These are phyloP conservation scores for Magnaporthiopsis rhizophila DNA, from an alignment of 2,329 filamentous ascomycete species.

Conservation along the genomic window DNA sequence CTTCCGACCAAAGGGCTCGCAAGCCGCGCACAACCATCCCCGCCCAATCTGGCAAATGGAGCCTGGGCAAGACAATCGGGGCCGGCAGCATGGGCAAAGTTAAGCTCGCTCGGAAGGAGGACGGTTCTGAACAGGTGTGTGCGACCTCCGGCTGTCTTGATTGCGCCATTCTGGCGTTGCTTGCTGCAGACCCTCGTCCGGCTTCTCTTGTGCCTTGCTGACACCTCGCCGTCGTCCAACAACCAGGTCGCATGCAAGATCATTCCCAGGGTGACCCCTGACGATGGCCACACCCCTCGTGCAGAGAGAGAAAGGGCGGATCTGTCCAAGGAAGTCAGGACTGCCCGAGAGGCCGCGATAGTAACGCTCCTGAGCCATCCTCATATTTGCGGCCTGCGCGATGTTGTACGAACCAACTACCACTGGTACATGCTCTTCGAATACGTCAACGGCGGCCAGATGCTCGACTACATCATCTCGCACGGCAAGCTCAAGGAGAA, in stretches of 20 bases:
- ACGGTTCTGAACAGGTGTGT: slow-evolving; percentile 81
- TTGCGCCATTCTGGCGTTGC: background rate
- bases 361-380: slow-evolving; percentile 90
- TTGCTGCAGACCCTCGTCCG: background rate
- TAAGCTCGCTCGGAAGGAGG: slow-evolving; percentile 84
- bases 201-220: background rate
- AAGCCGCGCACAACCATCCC: slow-evolving; percentile 75
- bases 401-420: slow-evolving; percentile 91
- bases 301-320: slow-evolving; percentile 83
- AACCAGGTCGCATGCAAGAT: slow-evolving; percentile 93
- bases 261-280: slow-evolving; percentile 80
- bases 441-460: slow-evolving; percentile 97
- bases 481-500: slow-evolving; percentile 97
- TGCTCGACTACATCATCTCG: slow-evolving; percentile 99
- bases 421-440: slow-evolving; percentile 99
- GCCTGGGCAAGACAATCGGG: slow-evolving; percentile 92
- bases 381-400: slow-evolving; percentile 90
- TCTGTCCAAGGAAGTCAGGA: slow-evolving; percentile 92
- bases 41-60: slow-evolving; percentile 86
- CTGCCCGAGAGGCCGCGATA: slow-evolving; percentile 90
- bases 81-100: slow-evolving; percentile 99
- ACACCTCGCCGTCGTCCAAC: slow-evolving; percentile 1
- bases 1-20: slow-evolving; percentile 39
- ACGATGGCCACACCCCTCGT: slow-evolving; percentile 66
- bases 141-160: slow-evolving; percentile 10